Base-by-base conservation (phyloP, 441 rosid species). In the Populus trichocarpa region DNA sequence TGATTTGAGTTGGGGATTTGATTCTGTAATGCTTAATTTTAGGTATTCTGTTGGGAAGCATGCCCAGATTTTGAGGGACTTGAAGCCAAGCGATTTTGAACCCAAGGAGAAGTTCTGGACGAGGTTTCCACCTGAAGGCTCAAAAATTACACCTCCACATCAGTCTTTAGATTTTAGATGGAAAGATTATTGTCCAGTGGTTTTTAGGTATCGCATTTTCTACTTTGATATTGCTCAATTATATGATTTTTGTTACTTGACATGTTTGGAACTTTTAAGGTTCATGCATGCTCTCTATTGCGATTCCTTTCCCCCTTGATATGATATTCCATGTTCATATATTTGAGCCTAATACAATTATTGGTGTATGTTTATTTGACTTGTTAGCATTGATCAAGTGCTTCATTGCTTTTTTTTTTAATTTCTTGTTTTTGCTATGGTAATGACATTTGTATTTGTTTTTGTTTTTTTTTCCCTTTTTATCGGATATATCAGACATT, bases 31-130 rank as follows among this genome's bases (percentile, higher is more conserved):
- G 72, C 18, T 26, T 6, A 18, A 22, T 11, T 28, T 80, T 66
- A 95, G 99, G 88, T 83, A 92, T 82, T 92, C 98, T 59, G 97
- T 91, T 42, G 98, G 99, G 71, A 93, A 87, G 81, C 91, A 90
- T 76, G 90, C 91, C 71, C 92, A 93, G 0, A 79, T 80, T 50
- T 68, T 87, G 72, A 83, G 92, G 67, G 88, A 87, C 2, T 83
- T 92, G 72, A 92, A 89, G 82, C 87, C 75, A 0, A 82, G 83
- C 25, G 99, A 95, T 85, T 95, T 95, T 75, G 96, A 95, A 65
- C 99, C 97, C 1, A 93, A 88, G 79, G 96, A 95, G 84, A 95
- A 93, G 89, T 95, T 91, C 83, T 95, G 99, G 99, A 93, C 96
- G 0, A 89, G 92, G 88, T 95, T 95, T n/a, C n/a, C n/a, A n/a